Base-by-base conservation (phyloP, 371 early-diverging fungal species). In the Lichtheimia hyalospora region DNA sequence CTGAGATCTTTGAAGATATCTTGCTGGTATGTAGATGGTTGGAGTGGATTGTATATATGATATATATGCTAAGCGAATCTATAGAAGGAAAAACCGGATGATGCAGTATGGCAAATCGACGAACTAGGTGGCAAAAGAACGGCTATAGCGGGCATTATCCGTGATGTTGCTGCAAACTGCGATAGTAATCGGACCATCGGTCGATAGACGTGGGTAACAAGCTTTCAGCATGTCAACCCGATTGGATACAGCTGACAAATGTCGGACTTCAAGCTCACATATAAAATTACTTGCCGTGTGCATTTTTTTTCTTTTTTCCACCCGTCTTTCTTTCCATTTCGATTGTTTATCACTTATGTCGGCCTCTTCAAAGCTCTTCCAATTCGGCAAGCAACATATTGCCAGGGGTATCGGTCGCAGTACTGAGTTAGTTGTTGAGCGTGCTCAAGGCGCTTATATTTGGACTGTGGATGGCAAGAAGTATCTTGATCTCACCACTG, bases 401-500 rank as follows among this genome's bases (percentile, higher is more conserved):
- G 75, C 79, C 18, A 55, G 57, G 4, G 83, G 83, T 65, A 79
- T 83, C 25, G 74, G 79, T 58, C 71, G 81, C 51, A 70, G 68
- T 21, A 79, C 81, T 13, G 75, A 79, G 24, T 69, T 83, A 3
- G 79, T 83, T 15, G 71, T 83, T 54, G 74, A 77, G 50, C 75
- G 65, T 48, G 83, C 63, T 39, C 68, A 73, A 52, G 85, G 85
- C 8, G 60, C 72, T 23, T 84, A 73, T 57, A 69, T 84, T 15
- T 82, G 68, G 51, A 62, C 73, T 10, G 63, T 70, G 14, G 81
- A 80, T 23, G 85, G 81, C 39, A 81, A 75, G 34, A 80, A 81
- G 49, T 82, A 79, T 50, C 69, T 84, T 39, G 85, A 84, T 60
- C 74, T 82, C 43, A 73, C 85, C 24, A 76, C 83, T 8, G 62